Evolutionary conservation across 2,329 filamentous ascomycete genomes (phyloP), one percentile per base, ranked within the genome.

Genomic region (Aureobasidium namibiae): DNA sequence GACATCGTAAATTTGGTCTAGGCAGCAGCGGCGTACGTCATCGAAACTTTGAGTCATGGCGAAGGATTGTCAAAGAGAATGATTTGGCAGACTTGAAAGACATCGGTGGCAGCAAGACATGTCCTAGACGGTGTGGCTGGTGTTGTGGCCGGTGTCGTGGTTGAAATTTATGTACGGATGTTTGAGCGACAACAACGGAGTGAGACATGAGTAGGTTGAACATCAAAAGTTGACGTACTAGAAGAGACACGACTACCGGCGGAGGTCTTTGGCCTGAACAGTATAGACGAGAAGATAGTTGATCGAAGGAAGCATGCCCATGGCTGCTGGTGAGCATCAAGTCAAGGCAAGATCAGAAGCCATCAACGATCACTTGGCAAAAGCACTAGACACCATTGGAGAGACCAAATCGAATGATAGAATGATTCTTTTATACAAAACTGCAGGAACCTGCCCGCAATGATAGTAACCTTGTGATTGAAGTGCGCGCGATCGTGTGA

Each of bases 401-500:
- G 18, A 49, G 13, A 52, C 21, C 24, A 18, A 48, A 8, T n/a
- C 9, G n/a, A 52, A 52, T 41, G 36, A 23, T 52, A 23, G 34
- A 39, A 52, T 14, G 49, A 39, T 54, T 54, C 36, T 42, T 54
- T 54, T 54, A 54, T 54, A 54, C 50, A 54, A 54, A 42, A 54
- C 50, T 54, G 38, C 50, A 54, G 50, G 50, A 54, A 54, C 50
- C 50, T 16, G 50, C 50, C 50, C 38, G 38, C 50, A 54, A 42
- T 41, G 36, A 52, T 38, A 52, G 50, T 41, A 54, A 38, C n/a
- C 23, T 54, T 21, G 26, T 31, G 23, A 31, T 41, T 4, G 23
- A 14, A 26, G 16, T 16, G 48, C 48, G 48, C 48, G 48, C 48
- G 50, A 54, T 54, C 50, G 50, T 54, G 50, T 41, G 50, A 54